phyloP scores from a whole-genome alignment of 768 basidiomycete genomes.

The Hydnomerulius pinastri region DNA sequence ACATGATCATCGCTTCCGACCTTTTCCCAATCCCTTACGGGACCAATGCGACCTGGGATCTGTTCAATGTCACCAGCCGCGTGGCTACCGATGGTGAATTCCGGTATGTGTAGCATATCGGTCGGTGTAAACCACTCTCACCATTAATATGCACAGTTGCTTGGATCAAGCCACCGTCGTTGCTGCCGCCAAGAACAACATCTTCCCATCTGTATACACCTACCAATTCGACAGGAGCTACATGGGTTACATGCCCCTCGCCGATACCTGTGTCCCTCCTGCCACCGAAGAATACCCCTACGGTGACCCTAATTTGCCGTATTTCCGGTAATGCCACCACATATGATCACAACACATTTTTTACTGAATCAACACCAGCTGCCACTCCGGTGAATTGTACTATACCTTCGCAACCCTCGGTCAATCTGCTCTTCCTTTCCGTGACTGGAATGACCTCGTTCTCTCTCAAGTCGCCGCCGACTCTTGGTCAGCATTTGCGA shows the following conservation, averaged over 20 bases:
- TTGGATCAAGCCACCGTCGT: slow-evolving; percentile 51
- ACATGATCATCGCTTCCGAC: slow-evolving; percentile 2
- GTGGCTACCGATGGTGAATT: slow-evolving; percentile 12
- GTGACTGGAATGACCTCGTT: slow-evolving; percentile 47
- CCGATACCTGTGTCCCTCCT: slow-evolving; percentile 46
- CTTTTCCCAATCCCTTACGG: slow-evolving; percentile 1
- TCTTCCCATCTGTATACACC: slow-evolving; percentile 44
- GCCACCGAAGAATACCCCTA: slow-evolving; percentile 41
- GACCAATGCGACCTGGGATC: slow-evolving; percentile 3
- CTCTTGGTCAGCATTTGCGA: slow-evolving; percentile 48
- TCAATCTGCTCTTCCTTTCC: slow-evolving; percentile 41
- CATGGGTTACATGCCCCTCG: slow-evolving; percentile 46
- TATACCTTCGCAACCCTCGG: slow-evolving; percentile 38
- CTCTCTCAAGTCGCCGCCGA: slow-evolving; percentile 47
- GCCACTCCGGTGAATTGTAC: slow-evolving; percentile 36
- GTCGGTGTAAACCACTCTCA: not conserved
- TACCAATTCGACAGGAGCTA: slow-evolving; percentile 53
- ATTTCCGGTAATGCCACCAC: slow-evolving; percentile 38
- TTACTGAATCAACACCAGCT: slow-evolving; percentile 1
- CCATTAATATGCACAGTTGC: slow-evolving; percentile 5
- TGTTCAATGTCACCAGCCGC: slow-evolving; percentile 4
- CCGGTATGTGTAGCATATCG: not conserved
- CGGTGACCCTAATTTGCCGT: slow-evolving; percentile 48
- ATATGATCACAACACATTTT: no score
- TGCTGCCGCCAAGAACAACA: slow-evolving; percentile 41